Conservation (phyloP, 495 filamentous ascomycete genomes). For the Staphylotrichum tortipilum region DNA sequence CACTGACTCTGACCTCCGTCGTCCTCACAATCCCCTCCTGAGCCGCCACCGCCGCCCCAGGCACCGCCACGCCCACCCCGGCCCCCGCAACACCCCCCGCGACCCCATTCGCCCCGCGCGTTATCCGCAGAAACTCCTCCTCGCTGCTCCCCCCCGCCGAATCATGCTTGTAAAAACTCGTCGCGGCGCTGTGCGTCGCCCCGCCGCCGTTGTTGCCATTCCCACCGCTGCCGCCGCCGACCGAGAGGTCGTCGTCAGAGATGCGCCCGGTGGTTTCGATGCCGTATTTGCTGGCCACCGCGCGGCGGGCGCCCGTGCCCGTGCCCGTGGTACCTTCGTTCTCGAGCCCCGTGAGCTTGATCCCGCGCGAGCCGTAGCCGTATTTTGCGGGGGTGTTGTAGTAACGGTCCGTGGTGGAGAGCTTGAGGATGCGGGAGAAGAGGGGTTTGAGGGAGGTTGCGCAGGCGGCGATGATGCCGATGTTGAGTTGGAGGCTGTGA, state of each 20-base stretch:
- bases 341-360: background rate
- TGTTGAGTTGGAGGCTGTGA: slow-evolving; percentile 14
- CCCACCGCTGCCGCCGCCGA: no score
- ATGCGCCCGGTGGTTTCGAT: background rate
- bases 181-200: background rate
- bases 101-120: no score
- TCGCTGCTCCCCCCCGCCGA: slow-evolving; percentile 6
- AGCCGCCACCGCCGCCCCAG: background rate
- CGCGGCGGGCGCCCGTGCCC: background rate
- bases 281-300: slow-evolving; percentile 1
- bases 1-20: slow-evolving; percentile 5
- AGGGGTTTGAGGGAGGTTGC: slow-evolving; percentile 15
- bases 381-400: background rate
- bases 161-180: slow-evolving; percentile 4
- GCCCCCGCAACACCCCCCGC: no score
- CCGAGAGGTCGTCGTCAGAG: background rate
- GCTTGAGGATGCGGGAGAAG: slow-evolving; percentile 8
- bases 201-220: background rate
- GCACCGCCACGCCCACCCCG: background rate
- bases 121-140: slow-evolving; percentile 4
- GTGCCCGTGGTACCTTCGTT: background rate
- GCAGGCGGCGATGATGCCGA: slow-evolving; percentile 17
- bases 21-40: slow-evolving; percentile 10
- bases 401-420: slow-evolving; percentile 1
- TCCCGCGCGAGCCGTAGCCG: background rate